Percentiles rank a stretch among this genome's conserved stretches.
phyloP scores from a whole-genome alignment of 116 monocot species.

The Cymodocea nodosa region DNA sequence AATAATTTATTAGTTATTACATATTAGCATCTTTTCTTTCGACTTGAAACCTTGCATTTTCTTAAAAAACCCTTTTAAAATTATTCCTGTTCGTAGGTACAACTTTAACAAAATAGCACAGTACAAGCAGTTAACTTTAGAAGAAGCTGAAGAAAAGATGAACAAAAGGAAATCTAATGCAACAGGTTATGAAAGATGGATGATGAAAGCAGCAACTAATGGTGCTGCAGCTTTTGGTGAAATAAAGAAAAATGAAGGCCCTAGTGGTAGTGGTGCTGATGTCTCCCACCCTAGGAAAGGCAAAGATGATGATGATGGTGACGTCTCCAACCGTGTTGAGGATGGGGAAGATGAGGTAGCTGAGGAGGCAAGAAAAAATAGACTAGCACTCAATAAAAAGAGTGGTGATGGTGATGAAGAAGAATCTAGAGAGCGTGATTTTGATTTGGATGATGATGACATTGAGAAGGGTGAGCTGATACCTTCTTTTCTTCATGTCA shows the following conservation, averaged over 20 bases:
- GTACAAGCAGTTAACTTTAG: slow-evolving; percentile 94
- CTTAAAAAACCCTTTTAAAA: too few relatives aligned
- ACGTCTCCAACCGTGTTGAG: slow-evolving; percentile 70
- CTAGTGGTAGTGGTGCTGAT: slow-evolving; percentile 16
- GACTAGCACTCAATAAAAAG: slow-evolving; percentile 61
- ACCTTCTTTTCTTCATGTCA: neutral
- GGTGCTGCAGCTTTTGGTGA: slow-evolving; percentile 98
- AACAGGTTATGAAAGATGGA: slow-evolving; percentile 98
- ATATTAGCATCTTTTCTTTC: too few relatives aligned
- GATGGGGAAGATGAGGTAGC: slow-evolving; percentile 48
- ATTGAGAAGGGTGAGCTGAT: slow-evolving; percentile 71
- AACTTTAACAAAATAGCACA: slow-evolving; percentile 97
- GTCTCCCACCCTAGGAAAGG: slow-evolving; percentile 42
- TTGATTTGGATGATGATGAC: slow-evolving; percentile 96
- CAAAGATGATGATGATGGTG: slow-evolving; percentile 54
- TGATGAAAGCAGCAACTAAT: slow-evolving; percentile 98
- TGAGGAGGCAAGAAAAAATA: slow-evolving; percentile 57
- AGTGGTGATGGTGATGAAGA: slow-evolving; percentile 56
- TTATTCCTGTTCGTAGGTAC: slow-evolving; percentile 39
- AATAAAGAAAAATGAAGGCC: slow-evolving; percentile 27
- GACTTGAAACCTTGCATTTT: too few relatives aligned
- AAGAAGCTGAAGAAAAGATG: slow-evolving; percentile 99
- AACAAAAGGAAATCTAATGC: slow-evolving; percentile 83
- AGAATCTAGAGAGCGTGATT: slow-evolving; percentile 46
- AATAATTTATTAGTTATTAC: too few relatives aligned